Percentiles rank a stretch among this genome's conserved stretches.
These are phyloP conservation scores for Euphorbia corollata DNA, from an alignment of 441 rosid genomes.

Conservation along the genomic window DNA sequence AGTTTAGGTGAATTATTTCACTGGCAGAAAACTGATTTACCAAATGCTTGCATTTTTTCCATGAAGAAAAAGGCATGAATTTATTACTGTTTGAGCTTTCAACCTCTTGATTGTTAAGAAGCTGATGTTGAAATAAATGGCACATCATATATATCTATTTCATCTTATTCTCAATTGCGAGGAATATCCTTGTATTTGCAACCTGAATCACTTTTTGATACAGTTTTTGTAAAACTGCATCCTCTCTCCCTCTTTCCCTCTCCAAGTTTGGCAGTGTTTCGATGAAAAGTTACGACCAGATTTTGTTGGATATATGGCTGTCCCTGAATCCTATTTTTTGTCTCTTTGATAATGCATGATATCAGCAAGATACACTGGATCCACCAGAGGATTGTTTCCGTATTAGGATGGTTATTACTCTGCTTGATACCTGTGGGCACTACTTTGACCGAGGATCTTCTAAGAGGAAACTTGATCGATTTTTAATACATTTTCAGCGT, in stretches of 20 bases:
- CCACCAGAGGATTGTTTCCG: constrained; percentile 98
- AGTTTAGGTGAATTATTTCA: neutral
- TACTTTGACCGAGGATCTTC: constrained; percentile 98
- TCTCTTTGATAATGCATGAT: constrained; percentile 21
- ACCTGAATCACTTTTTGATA: neutral
- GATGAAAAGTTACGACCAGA: neutral
- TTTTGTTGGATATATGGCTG: neutral
- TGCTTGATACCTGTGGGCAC: constrained; percentile 95
- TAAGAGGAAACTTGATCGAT: constrained; percentile 89
- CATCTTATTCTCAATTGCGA: neutral
- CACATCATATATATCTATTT: neutral
- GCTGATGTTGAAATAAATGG: neutral
- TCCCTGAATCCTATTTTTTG: constrained; percentile 9
- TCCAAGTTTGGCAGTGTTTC: neutral
- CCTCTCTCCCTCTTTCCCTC: neutral
- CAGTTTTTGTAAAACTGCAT: neutral
- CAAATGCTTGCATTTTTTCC: neutral
- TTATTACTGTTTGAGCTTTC: constrained; percentile 4
- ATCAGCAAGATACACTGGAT: constrained; percentile 80
- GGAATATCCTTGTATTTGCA: neutral
- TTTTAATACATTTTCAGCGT: constrained; percentile 87
- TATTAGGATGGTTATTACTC: constrained; percentile 82
- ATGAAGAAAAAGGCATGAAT: constrained; percentile 4
- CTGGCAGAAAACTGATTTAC: neutral
- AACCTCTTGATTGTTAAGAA: neutral